A percentile compares a stretch with the other conserved stretches of the same genome.
phyloP scores from a whole-genome alignment of 495 filamentous ascomycete species.

The Tuber melanosporum region DNA sequence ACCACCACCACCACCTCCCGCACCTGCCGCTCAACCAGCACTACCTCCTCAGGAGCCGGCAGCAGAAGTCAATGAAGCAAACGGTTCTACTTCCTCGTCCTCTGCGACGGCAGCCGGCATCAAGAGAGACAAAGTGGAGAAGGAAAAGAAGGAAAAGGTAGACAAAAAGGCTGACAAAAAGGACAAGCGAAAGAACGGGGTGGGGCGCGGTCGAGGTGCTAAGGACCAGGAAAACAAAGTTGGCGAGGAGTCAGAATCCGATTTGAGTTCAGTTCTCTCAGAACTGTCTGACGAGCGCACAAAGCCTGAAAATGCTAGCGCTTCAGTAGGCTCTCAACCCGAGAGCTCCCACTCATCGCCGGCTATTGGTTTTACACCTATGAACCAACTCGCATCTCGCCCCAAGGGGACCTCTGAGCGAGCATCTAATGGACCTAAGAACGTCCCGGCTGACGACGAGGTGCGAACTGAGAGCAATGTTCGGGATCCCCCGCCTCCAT shows the following conservation, averaged over 20 bases:
- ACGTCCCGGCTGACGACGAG: constrained; percentile 35
- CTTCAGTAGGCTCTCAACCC: constrained; percentile 21
- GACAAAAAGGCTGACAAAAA: constrained; percentile 25
- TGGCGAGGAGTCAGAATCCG: constrained; percentile 32
- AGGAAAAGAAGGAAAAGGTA: constrained; percentile 31
- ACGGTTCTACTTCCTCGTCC: constrained; percentile 25
- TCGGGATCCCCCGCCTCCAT: constrained; percentile 35
- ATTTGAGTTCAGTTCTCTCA: constrained; percentile 29
- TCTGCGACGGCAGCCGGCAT: constrained; percentile 27
- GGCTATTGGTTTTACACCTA: constrained; percentile 27
- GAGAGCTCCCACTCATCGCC: constrained; percentile 24
- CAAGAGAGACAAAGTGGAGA: constrained; percentile 34
- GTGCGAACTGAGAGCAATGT: constrained; percentile 37
- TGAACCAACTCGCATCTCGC: constrained; percentile 1
- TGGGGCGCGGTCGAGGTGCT: constrained; percentile 22
- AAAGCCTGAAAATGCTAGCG: constrained; percentile 10
- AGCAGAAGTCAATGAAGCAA: constrained; percentile 15
- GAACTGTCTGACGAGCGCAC: constrained; percentile 27
- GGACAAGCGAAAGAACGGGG: constrained; percentile 32
- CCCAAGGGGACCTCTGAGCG: neutral
- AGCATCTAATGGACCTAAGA: neutral
- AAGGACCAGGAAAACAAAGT: constrained; percentile 20
- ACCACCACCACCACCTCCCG: constrained; percentile 6
- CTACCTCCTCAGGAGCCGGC: constrained; percentile 13
- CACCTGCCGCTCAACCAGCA: constrained; percentile 6